A percentile compares a stretch with the other conserved stretches of the same genome.
phyloP scores from a whole-genome alignment of 1,139 yeast genomes.

The Pichia sp. region DNA sequence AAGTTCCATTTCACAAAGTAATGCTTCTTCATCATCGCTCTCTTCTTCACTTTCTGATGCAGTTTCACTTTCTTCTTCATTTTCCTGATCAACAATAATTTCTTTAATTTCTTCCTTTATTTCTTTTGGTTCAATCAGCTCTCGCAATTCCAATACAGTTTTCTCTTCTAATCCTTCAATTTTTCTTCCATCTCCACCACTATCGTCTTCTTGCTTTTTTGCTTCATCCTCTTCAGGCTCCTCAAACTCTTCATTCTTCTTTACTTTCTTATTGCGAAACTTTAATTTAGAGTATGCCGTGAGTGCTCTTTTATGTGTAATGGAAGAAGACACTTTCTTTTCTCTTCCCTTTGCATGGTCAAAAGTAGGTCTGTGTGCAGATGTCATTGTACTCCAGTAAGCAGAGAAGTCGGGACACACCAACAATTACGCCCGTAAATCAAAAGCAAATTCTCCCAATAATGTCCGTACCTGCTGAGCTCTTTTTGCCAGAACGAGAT shows the following conservation, averaged over 20 bases:
- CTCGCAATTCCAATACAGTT: constrained; percentile 24
- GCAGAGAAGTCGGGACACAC: not conserved
- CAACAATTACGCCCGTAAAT: too few relatives aligned
- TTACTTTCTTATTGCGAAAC: constrained; percentile 39
- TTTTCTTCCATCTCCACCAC: constrained; percentile 19
- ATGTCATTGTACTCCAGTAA: constrained; percentile 50
- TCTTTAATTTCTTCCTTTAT: constrained; percentile 24
- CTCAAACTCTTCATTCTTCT: constrained; percentile 26
- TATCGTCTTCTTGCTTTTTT: not conserved
- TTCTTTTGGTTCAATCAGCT: too few relatives aligned
- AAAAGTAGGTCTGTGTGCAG: constrained; percentile 85
- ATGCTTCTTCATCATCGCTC: constrained; percentile 31
- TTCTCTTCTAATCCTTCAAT: constrained; percentile 8
- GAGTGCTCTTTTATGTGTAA: constrained; percentile 59
- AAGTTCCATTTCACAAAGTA: constrained; percentile 38
- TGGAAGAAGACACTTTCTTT: constrained; percentile 37
- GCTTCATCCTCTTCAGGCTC: constrained; percentile 21
- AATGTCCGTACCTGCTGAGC: too few relatives aligned
- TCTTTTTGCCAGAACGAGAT: too few relatives aligned
- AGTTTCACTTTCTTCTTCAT: too few relatives aligned
- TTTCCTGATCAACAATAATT: too few relatives aligned
- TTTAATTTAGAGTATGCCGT: constrained; percentile 71
- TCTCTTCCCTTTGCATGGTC: constrained; percentile 78
- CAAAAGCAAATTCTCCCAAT: too few relatives aligned
- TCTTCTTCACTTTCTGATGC: constrained; percentile 1